Base-by-base conservation (phyloP, 345 rosid species). In the Aquilaria malaccensis region DNA sequence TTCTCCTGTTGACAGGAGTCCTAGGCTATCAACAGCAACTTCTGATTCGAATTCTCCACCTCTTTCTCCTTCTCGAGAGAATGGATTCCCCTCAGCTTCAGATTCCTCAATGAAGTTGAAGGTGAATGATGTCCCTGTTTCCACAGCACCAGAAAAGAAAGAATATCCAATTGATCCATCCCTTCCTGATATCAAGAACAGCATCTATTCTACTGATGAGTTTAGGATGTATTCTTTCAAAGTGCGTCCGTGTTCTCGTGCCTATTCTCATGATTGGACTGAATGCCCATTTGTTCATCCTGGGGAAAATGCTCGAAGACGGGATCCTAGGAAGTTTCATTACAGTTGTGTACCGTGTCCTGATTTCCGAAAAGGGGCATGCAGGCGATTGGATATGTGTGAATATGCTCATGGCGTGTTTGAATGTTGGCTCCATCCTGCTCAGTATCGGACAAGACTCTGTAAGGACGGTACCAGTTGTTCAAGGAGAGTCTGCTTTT, bases 221-320 rank as follows among this genome's bases (percentile, higher is more conserved):
- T 93, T 93, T 63, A 76, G 98, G 51, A 93, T 93, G 98, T 93
- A 89, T 68, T 93, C 96, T 1, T 93, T 93, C 72, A 93, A 93
- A 76, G 90, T 93, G 22, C 66, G 98, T 29, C 97, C 98, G 11
- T 93, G 98, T 76, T 89, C 97, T 0, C 88, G 98, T 32, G 97
- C 98, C 0, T 93, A 93, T 60, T 93, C 98, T 3, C 98, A 93
- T 67, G 98, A 93, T 69, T 93, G 98, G 98, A 93, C 98, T 0
- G 98, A 93, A 76, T 93, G 98, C 61, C 98, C 98, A 6, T 93
- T 93, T 75, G 98, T 89, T 55, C 98, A 93, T 57, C 98, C 98
- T 0, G 98, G 98, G 4, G 98, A 93, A 55, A 93, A 93, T 74
- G 98, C 98, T 33, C 82, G 98, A 61, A 84, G 98, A 70, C 81